Evolutionary conservation across 371 early-diverging fungal species (phyloP).

Genomic region (Saksenaea vasiformis): DNA sequence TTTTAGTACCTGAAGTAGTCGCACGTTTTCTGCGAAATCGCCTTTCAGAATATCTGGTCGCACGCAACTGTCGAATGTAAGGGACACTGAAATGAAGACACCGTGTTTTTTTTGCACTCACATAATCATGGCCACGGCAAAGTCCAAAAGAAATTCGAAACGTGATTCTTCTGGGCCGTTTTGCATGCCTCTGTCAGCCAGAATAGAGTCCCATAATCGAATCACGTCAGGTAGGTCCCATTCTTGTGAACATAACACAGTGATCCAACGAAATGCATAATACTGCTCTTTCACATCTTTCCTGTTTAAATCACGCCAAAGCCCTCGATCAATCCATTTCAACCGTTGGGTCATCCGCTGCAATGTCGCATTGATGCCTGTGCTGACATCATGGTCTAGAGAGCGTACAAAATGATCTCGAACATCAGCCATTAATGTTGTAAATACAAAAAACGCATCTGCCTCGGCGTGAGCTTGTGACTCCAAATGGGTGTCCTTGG

Average conservation of each 20-base stretch:
- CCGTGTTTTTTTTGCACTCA: conserved; percentile 33
- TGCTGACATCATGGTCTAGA: conserved; percentile 60
- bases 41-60: conserved; percentile 59
- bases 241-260: conserved; percentile 83
- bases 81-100: conserved; percentile 6
- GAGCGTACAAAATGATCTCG: conserved; percentile 82
- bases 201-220: conserved; percentile 82
- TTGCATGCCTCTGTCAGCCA: conserved; percentile 64
- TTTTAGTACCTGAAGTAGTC: conserved; percentile 56
- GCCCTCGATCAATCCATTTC: conserved; percentile 57
- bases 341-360: conserved; percentile 62
- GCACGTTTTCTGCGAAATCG: conserved; percentile 68
- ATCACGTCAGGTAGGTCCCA: conserved; percentile 83
- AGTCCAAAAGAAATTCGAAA: conserved; percentile 78
- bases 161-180: conserved; percentile 32
- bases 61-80: conserved; percentile 47
- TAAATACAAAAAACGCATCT: conserved; percentile 83
- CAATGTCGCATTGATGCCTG: conserved; percentile 66
- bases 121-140: conserved; percentile 79
- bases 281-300: conserved; percentile 78
- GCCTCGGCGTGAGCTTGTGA: conserved; percentile 81
- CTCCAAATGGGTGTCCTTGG: conserved; percentile 56
- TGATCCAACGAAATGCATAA: conserved; percentile 87
- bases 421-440: conserved; percentile 70
- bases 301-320: conserved; percentile 65